Evolutionary conservation across 73 alveolate species (phyloP).

Genomic region (Paramecium biaurelia): DNA sequence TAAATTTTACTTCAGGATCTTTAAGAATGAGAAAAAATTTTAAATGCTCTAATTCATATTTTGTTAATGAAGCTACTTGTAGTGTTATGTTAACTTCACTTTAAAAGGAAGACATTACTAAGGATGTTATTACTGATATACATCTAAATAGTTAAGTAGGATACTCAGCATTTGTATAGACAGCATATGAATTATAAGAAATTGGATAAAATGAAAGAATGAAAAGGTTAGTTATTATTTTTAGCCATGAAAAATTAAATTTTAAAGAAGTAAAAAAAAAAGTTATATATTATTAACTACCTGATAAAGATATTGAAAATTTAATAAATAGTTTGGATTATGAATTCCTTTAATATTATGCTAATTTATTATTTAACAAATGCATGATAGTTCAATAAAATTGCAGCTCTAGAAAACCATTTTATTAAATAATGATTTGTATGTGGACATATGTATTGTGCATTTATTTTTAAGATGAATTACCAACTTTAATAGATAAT

Average conservation of each 20-base stretch:
- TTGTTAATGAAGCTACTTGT: not conserved
- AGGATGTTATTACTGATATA: not conserved
- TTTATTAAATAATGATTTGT: not conserved
- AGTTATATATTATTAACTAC: not conserved
- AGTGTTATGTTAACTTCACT: not conserved
- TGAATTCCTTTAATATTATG: conserved; percentile 13
- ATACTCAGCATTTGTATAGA: not conserved
- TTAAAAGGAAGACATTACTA: not conserved
- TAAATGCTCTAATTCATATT: not conserved
- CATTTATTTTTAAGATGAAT: not conserved
- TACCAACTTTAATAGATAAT: not conserved
- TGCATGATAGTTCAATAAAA: conserved; percentile 31
- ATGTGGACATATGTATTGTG: conserved; percentile 36
- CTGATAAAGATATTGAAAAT: not conserved
- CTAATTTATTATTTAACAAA: conserved; percentile 13
- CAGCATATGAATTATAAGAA: not conserved
- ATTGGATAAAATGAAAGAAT: not conserved
- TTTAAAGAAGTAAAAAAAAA: not conserved
- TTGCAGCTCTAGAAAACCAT: conserved; percentile 46
- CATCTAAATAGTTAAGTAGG: not conserved
- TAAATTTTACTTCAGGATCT: not conserved
- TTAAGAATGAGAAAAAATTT: not conserved
- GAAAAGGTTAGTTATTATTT: not conserved
- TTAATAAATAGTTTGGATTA: not conserved
- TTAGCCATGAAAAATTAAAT: not conserved